These are phyloP conservation scores for Conringia planisiliqua DNA, from an alignment of 345 rosid species.

Conservation along the genomic window DNA sequence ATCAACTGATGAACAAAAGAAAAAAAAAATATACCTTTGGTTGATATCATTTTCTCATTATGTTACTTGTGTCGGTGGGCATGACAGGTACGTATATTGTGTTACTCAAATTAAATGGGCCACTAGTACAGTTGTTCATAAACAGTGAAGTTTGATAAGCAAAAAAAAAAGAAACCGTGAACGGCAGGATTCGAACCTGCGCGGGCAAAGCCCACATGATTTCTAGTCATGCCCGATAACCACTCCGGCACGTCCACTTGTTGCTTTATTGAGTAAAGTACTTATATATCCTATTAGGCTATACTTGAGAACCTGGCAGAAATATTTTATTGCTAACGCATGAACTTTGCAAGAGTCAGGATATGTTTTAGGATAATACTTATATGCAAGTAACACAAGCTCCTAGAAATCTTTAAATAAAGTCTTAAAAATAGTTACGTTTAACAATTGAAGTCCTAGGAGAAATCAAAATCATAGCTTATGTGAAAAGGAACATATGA, in stretches of 20 bases:
- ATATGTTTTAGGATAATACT: background rate
- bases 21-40: background rate
- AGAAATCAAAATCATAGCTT: background rate
- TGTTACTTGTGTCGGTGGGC: too few species aligned
- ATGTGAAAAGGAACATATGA: background rate
- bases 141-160: background rate
- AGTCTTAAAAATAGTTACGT: too few species aligned
- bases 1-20: background rate
- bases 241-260: conserved; percentile 39
- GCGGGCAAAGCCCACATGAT: conserved; percentile 90
- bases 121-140: background rate
- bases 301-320: background rate
- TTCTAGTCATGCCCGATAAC: conserved; percentile 93
- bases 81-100: background rate
- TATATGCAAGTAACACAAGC: background rate
- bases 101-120: background rate
- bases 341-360: background rate
- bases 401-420: background rate
- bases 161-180: background rate
- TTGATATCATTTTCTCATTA: too few species aligned
- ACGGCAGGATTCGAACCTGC: conserved; percentile 86
- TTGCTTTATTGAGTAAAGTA: background rate
- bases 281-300: too few species aligned
- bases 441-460: background rate
- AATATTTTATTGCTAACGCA: background rate